These are phyloP conservation scores for Agrocybe pediades DNA, from an alignment of 768 basidiomycete genomes.

Conservation along the genomic window DNA sequence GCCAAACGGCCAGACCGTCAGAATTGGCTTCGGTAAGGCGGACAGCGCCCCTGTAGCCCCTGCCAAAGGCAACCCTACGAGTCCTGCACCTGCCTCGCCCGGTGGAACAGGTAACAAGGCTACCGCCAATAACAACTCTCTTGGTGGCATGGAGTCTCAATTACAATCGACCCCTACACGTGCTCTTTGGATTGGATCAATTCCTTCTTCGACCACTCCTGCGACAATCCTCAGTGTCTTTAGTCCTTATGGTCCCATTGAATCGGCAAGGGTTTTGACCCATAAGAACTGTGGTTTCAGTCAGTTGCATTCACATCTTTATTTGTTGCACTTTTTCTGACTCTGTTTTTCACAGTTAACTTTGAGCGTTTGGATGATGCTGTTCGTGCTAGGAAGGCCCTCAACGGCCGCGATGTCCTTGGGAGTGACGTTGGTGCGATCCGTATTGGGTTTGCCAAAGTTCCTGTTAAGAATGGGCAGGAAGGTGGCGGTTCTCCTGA, in stretches of 20 bases:
- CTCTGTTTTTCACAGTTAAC: constrained; percentile 62
- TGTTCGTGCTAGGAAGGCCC: constrained; percentile 90
- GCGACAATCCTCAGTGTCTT: constrained; percentile 95
- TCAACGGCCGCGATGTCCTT: constrained; percentile 94
- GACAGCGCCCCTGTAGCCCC: constrained; percentile 94
- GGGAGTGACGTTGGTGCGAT: constrained; percentile 97
- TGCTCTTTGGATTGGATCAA: constrained; percentile 97
- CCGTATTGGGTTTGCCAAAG: constrained; percentile 95
- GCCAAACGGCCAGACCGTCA: constrained; percentile 93
- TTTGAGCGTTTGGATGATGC: constrained; percentile 98
- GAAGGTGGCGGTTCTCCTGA: constrained; percentile 61
- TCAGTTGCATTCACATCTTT: constrained; percentile 36
- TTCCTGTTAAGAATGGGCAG: constrained; percentile 86
- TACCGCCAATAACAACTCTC: constrained; percentile 46
- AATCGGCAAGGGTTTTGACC: constrained; percentile 92
- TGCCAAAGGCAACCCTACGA: constrained; percentile 71
- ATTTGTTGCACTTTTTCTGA: constrained; percentile 8
- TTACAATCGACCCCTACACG: constrained; percentile 90
- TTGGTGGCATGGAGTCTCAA: constrained; percentile 80
- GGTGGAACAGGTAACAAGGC: constrained; percentile 49
- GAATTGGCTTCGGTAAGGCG: constrained; percentile 97
- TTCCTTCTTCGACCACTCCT: constrained; percentile 93
- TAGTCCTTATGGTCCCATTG: constrained; percentile 96
- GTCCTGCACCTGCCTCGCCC: constrained; percentile 67
- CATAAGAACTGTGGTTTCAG: constrained; percentile 97